Evolutionary conservation across 2,329 filamentous ascomycete species (phyloP).

Genomic region (Aspergillus nomiae): DNA sequence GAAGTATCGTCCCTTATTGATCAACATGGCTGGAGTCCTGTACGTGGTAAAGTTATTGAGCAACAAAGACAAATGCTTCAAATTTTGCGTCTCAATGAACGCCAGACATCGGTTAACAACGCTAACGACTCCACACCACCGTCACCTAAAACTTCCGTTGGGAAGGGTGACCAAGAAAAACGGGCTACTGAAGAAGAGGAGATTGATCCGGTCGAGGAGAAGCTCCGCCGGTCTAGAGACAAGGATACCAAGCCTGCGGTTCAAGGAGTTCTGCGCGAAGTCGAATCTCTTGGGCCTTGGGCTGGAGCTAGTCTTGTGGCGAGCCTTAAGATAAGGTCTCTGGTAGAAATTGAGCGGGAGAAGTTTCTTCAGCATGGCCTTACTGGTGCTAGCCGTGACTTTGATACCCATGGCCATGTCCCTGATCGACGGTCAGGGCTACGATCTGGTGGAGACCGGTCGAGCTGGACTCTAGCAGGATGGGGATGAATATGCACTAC

Average conservation of each 20-base stretch:
- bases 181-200: conserved; percentile 31
- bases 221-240: conserved; percentile 40
- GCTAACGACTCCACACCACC: conserved; percentile 10
- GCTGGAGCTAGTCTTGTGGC: conserved; percentile 64
- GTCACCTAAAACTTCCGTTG: conserved; percentile 23
- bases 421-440: conserved; percentile 43
- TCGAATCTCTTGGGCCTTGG: conserved; percentile 66
- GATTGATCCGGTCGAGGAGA: conserved; percentile 52
- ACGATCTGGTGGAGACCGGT: conserved; percentile 45
- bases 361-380: conserved; percentile 58
- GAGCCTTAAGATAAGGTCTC: conserved; percentile 60
- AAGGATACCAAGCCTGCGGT: conserved; percentile 33
- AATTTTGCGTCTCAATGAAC: conserved; percentile 32
- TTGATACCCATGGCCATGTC: conserved; percentile 35
- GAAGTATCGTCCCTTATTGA: conserved; percentile 71
- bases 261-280: conserved; percentile 50
- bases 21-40: conserved; percentile 73
- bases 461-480: conserved; percentile 52
- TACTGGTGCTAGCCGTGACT: conserved; percentile 48
- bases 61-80: conserved; percentile 49
- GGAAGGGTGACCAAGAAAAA: conserved; percentile 16
- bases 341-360: conserved; percentile 66
- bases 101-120: conserved; percentile 17
- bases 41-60: conserved; percentile 69
- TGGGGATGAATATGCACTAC: conserved; percentile 40